These are phyloP conservation scores for Pseudodiploospora longispora DNA, from an alignment of 2,329 filamentous ascomycete species.

Conservation along the genomic window DNA sequence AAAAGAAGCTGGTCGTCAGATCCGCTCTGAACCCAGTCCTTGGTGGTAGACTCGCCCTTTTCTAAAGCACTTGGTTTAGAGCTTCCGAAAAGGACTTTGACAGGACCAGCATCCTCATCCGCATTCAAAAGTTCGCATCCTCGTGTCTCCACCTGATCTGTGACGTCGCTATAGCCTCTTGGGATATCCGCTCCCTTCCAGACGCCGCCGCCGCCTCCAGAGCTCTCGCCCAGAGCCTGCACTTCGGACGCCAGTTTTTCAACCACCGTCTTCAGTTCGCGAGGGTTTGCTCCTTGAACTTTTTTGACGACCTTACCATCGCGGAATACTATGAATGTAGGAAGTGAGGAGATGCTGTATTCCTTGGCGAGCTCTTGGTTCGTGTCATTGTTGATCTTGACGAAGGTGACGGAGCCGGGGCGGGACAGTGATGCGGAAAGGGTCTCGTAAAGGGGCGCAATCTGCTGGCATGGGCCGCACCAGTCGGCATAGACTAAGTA, in stretches of 20 bases:
- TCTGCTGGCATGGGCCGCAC: constrained; percentile 76
- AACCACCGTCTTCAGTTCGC: constrained; percentile 62
- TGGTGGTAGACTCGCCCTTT: constrained; percentile 44
- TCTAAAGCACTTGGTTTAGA: constrained; percentile 57
- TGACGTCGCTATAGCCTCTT: constrained; percentile 76
- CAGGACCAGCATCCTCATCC: constrained; percentile 65
- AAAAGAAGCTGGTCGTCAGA: constrained; percentile 95
- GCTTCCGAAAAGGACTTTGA: constrained; percentile 64
- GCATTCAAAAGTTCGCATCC: constrained; percentile 83
- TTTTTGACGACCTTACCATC: constrained; percentile 59
- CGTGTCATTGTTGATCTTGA: constrained; percentile 76
- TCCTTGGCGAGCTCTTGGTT: constrained; percentile 65
- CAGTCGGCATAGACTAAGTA: constrained; percentile 74
- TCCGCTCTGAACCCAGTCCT: constrained; percentile 92
- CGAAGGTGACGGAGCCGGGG: constrained; percentile 68
- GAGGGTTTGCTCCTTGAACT: constrained; percentile 65
- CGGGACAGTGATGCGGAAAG: constrained; percentile 64
- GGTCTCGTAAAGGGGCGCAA: constrained; percentile 75
- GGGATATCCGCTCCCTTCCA: constrained; percentile 75
- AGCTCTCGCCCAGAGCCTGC: constrained; percentile 41
- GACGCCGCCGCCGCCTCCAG: constrained; percentile 28
- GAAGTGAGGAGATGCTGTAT: constrained; percentile 69
- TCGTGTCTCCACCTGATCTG: constrained; percentile 68
- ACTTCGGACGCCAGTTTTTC: constrained; percentile 64
- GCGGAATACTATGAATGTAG: constrained; percentile 87